Conservation (phyloP, 1,139 yeast genomes). For the Debaryomyces fabryi region DNA sequence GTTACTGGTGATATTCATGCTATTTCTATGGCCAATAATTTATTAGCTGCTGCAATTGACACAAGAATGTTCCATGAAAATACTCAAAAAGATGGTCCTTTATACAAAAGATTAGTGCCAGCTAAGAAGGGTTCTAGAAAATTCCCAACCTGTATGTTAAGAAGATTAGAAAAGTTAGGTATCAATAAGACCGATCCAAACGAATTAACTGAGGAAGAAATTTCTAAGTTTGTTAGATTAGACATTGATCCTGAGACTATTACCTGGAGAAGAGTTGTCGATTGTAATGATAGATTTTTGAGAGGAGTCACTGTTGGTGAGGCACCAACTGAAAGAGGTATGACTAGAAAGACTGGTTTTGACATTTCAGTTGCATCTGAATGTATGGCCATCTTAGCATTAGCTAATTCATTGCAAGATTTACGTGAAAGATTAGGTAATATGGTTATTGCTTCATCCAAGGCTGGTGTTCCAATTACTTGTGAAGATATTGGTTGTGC, state of each 20-base stretch:
- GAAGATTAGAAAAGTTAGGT: conserved; percentile 78
- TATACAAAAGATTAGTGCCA: conserved; percentile 87
- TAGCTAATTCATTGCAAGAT: conserved; percentile 78
- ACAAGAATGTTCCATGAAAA: conserved; percentile 96
- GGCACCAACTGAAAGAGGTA: conserved; percentile 94
- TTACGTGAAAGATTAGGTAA: conserved; percentile 89
- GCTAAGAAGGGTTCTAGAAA: conserved; percentile 79
- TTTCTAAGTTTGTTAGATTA: conserved; percentile 74
- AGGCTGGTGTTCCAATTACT: conserved; percentile 84
- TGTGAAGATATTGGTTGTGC: conserved; percentile 97
- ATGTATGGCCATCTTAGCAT: conserved; percentile 97
- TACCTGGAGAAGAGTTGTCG: conserved; percentile 97
- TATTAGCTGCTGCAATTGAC: conserved; percentile 96
- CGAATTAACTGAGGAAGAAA: conserved; percentile 79
- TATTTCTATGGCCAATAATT: conserved; percentile 90
- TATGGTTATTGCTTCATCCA: conserved; percentile 87
- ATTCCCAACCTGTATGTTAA: conserved; percentile 78
- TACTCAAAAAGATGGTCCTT: conserved; percentile 88
- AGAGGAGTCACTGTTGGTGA: conserved; percentile 92
- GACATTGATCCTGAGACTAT: conserved; percentile 93
- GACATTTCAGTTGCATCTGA: conserved; percentile 97
- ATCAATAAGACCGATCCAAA: conserved; percentile 81
- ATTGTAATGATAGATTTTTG: conserved; percentile 90
- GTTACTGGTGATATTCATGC: conserved; percentile 99
- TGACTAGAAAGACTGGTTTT: conserved; percentile 87